Percentiles rank a stretch among this genome's conserved stretches.
These are phyloP conservation scores for Monosporascus cannonballus DNA, from an alignment of 2,329 filamentous ascomycete species.

Conservation along the genomic window DNA sequence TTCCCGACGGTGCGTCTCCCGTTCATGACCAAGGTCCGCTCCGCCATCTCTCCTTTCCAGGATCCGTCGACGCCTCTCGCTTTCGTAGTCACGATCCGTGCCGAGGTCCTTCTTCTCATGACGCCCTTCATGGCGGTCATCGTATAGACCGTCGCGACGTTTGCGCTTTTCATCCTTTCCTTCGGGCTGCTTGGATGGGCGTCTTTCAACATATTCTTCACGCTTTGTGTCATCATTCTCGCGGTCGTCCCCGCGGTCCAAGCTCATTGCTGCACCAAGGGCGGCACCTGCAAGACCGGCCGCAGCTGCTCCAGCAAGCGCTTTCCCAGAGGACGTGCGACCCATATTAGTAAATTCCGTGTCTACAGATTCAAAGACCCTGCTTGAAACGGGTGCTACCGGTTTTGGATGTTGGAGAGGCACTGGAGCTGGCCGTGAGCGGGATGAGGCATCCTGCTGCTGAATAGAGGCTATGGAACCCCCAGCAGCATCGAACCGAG, in stretches of 20 bases:
- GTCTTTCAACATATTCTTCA: slow-evolving; percentile 14
- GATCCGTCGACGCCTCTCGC: slow-evolving; percentile 7
- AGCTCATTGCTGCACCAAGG: slow-evolving; percentile 39
- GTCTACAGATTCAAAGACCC: slow-evolving; percentile 54
- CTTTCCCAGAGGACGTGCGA: slow-evolving; percentile 31
- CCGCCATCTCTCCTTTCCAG: slow-evolving; percentile 14
- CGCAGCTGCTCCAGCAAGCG: slow-evolving; percentile 38
- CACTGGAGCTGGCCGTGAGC: slow-evolving; percentile 50
- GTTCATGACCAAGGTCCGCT: slow-evolving; percentile 12
- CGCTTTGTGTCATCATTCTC: slow-evolving; percentile 20
- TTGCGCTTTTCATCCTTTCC: slow-evolving; percentile 14
- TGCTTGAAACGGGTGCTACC: slow-evolving; percentile 62
- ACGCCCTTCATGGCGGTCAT: slow-evolving; percentile 22
- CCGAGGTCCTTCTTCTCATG: slow-evolving; percentile 15
- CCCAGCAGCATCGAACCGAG: slow-evolving; percentile 51
- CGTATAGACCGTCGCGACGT: slow-evolving; percentile 21
- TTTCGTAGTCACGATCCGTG: slow-evolving; percentile 12
- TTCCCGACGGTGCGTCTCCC: slow-evolving; percentile 16
- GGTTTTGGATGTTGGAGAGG: slow-evolving; percentile 84
- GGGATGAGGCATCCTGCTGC: slow-evolving; percentile 32
- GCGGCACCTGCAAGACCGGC: slow-evolving; percentile 43
- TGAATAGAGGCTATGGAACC: slow-evolving; percentile 40
- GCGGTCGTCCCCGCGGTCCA: slow-evolving; percentile 26
- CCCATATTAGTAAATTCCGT: slow-evolving; percentile 30
- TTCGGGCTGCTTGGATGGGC: slow-evolving; percentile 21